A percentile compares a stretch with the other conserved stretches of the same genome.
Conservation (phyloP, 345 rosid genomes). For the Dovyalis caffra region DNA sequence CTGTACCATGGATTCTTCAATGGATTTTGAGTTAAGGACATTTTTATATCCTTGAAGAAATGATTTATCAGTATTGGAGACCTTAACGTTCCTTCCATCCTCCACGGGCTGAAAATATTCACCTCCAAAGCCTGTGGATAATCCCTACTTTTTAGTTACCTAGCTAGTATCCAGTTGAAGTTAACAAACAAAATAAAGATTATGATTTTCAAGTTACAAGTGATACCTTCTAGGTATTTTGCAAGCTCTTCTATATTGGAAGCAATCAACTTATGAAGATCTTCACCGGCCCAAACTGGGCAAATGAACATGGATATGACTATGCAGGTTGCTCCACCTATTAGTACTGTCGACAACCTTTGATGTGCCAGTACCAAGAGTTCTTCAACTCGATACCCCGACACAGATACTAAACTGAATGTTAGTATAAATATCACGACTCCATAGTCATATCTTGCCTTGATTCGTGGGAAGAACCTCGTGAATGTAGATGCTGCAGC, state of each 20-base stretch:
- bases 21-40: slow-evolving; percentile 25
- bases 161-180: neutral
- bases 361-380: slow-evolving; percentile 20
- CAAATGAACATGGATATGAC: slow-evolving; percentile 19
- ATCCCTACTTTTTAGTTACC: neutral
- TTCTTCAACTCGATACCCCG: slow-evolving; percentile 23
- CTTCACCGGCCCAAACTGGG: slow-evolving; percentile 36
- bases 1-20: slow-evolving; percentile 28
- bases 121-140: slow-evolving; percentile 18
- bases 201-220: too few species aligned
- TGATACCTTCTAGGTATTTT: slow-evolving; percentile 23
- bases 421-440: slow-evolving; percentile 35
- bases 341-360: slow-evolving; percentile 18
- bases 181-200: too few species aligned
- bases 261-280: slow-evolving; percentile 26
- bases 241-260: slow-evolving; percentile 29
- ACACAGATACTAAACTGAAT: slow-evolving; percentile 32
- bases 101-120: slow-evolving; percentile 10
- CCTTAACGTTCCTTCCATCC: slow-evolving; percentile 4
- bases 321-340: slow-evolving; percentile 29
- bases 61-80: slow-evolving; percentile 2
- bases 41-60: slow-evolving; percentile 23
- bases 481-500: slow-evolving; percentile 30
- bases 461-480: slow-evolving; percentile 37
- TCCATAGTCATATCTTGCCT: slow-evolving; percentile 45